Evolutionary conservation across 345 rosid genomes (phyloP).

Genomic region (Odontarrhena argentea): DNA sequence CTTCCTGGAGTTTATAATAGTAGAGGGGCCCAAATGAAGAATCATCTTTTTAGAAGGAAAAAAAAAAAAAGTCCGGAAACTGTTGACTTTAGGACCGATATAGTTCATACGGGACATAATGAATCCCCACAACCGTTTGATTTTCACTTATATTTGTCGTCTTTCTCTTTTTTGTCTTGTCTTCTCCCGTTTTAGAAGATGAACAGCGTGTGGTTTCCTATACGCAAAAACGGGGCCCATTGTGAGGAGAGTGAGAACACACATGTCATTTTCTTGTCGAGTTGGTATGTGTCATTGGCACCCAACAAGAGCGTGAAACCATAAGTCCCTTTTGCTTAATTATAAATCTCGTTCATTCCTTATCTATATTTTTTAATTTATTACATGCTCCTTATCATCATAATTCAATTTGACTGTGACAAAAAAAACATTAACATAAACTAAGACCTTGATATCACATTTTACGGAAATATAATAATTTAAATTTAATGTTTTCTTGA

Average conservation of each 20-base stretch:
- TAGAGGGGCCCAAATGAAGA: slow-evolving; percentile 34
- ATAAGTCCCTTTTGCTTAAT: slow-evolving; percentile 47
- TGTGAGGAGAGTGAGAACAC: slow-evolving; percentile 33
- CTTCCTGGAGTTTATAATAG: not conserved
- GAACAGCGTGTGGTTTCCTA: slow-evolving; percentile 42
- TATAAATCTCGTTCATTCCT: slow-evolving; percentile 14
- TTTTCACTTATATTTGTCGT: slow-evolving; percentile 34
- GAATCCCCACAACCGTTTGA: slow-evolving; percentile 36
- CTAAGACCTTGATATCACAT: slow-evolving; percentile 11
- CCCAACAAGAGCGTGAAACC: slow-evolving; percentile 43
- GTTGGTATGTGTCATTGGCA: slow-evolving; percentile 47
- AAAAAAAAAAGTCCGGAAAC: slow-evolving; percentile 3
- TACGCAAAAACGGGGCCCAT: slow-evolving; percentile 40
- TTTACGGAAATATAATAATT: not conserved
- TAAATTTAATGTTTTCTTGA: too few species aligned
- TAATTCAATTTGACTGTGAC: slow-evolving; percentile 26
- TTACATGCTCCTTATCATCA: slow-evolving; percentile 1
- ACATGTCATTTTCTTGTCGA: slow-evolving; percentile 46
- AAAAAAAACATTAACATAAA: not conserved
- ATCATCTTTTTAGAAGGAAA: not conserved
- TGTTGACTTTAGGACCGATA: slow-evolving; percentile 39
- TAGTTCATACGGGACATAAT: slow-evolving; percentile 22
- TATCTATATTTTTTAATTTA: not conserved
- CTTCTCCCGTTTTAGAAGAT: slow-evolving; percentile 16
- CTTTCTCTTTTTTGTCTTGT: slow-evolving; percentile 15